phyloP scores from a whole-genome alignment of 345 rosid species.

The Crucihimalaya himalaica region DNA sequence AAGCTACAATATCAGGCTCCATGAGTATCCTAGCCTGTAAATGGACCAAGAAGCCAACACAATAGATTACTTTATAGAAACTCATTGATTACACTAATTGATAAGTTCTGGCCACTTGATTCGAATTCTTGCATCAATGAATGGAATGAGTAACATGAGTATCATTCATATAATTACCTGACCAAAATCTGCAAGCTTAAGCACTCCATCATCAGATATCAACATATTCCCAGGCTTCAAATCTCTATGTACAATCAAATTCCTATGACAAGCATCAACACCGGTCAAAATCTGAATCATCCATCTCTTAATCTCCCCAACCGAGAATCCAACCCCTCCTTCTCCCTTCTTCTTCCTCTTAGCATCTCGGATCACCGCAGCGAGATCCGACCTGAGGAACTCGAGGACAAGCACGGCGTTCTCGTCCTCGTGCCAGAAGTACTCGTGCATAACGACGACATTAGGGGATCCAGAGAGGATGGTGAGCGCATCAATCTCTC shows the following conservation, averaged over 20 bases:
- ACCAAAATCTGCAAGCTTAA: constrained; percentile 96
- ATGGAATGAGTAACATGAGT: not conserved
- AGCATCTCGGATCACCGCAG: constrained; percentile 61
- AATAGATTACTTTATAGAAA: not conserved
- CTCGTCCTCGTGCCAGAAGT: constrained; percentile 95
- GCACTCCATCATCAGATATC: constrained; percentile 73
- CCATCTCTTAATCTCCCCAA: constrained; percentile 84
- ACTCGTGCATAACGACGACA: constrained; percentile 78
- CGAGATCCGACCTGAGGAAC: constrained; percentile 74
- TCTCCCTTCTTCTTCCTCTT: constrained; percentile 48
- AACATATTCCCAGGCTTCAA: constrained; percentile 90
- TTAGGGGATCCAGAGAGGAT: constrained; percentile 71
- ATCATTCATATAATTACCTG: constrained; percentile 55
- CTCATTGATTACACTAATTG: not conserved
- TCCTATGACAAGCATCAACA: constrained; percentile 77
- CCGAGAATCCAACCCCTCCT: constrained; percentile 43
- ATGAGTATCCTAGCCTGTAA: constrained; percentile 86
- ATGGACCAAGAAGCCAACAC: constrained; percentile 20
- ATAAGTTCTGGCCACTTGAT: not conserved
- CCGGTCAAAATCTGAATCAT: constrained; percentile 86
- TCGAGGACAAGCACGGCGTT: constrained; percentile 93
- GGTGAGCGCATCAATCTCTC: constrained; percentile 88
- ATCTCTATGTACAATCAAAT: constrained; percentile 85
- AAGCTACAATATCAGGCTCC: constrained; percentile 57
- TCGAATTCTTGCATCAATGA: not conserved